phyloP scores from a whole-genome alignment of 1,139 yeast genomes.

The Barnettozyma hawaiiensis region DNA sequence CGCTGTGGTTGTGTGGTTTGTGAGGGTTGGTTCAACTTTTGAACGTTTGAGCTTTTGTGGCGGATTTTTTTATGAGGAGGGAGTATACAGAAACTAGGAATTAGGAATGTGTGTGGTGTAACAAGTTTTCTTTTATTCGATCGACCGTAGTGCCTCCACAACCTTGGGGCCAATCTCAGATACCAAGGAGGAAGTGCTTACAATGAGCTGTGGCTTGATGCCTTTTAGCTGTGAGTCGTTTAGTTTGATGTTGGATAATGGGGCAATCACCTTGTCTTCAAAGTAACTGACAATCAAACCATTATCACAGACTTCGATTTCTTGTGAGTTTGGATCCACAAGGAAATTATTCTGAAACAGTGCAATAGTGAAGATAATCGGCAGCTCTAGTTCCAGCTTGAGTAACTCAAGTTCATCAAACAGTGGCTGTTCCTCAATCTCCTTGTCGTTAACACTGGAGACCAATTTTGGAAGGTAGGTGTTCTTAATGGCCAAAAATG shows the following conservation, averaged over 20 bases:
- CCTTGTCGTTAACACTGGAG: constrained; percentile 51
- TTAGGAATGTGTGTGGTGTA: no score
- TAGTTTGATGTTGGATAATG: constrained; percentile 53
- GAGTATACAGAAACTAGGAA: not conserved
- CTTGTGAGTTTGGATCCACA: constrained; percentile 78
- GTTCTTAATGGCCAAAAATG: constrained; percentile 73
- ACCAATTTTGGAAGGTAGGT: constrained; percentile 69
- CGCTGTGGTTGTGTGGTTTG: constrained; percentile 4
- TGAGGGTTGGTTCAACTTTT: no score
- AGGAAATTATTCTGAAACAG: constrained; percentile 61
- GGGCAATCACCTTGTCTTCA: constrained; percentile 57
- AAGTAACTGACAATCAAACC: constrained; percentile 72
- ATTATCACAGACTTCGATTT: constrained; percentile 80
- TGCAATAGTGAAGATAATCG: constrained; percentile 71
- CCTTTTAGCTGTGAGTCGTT: constrained; percentile 27
- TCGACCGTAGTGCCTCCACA: constrained; percentile 18
- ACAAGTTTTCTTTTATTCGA: no score
- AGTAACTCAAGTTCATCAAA: constrained; percentile 82
- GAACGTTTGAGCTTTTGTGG: no score
- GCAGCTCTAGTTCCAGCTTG: constrained; percentile 43
- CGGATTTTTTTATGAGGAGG: no score
- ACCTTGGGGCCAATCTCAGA: constrained; percentile 22
- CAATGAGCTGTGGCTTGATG: constrained; percentile 19
- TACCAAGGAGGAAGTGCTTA: constrained; percentile 22
- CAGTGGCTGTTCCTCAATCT: constrained; percentile 78